Evolutionary conservation across 1,284 basidiomycete species (phyloP), one percentile per base, ranked within the genome.

Genomic region (Pseudozyma sp.): DNA sequence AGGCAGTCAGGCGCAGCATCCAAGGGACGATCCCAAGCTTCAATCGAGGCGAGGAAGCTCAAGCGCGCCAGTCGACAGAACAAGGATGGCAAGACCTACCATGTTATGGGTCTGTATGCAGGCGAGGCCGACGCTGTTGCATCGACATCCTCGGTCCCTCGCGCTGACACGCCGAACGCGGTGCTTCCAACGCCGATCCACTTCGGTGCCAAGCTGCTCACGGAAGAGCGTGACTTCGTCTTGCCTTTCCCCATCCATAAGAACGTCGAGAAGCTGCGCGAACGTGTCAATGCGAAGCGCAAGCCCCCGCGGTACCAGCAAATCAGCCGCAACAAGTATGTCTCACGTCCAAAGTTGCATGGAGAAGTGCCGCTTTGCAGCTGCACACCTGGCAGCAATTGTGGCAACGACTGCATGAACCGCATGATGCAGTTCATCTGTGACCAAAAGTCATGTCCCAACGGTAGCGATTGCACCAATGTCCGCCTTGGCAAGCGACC

Each of bases 321-420:
- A 14, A 83, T 83, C 67, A 53, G 53, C 40, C 66, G 62, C 38
- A 83, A 83, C 64, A 60, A 73, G 52, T 83, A 77, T 47, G 55
- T 59, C 16, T 68, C 74, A 16, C 71, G 81, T 9, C 53, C 72
- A 16, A 80, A 77, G 43, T 49, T 82, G 47, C 74, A 74, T 14
- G 79, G 80, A 45, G 78, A 80, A 50, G 47, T 75, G 25, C 76
- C 71, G 4, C 52, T 78, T 3, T 83, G 81, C 70, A 69, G 68
- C 52, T 83, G 81, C 57, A 19, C 64, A n/a, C 74, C 76, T 4
- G 63, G 50, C 31, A 66, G 59, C 47, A 63, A 58, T 7, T 83
- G 82, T 38, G 81, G 66, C 16, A 60, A 64, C 14, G 68, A 70
- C 53, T 83, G 82, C 59, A 74, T 83, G 47, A 83, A 83, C 55